A percentile compares a stretch with the other conserved stretches of the same genome.
Evolutionary conservation across 139 green algal species (phyloP).

Genomic region (Asterochloris erici): DNA sequence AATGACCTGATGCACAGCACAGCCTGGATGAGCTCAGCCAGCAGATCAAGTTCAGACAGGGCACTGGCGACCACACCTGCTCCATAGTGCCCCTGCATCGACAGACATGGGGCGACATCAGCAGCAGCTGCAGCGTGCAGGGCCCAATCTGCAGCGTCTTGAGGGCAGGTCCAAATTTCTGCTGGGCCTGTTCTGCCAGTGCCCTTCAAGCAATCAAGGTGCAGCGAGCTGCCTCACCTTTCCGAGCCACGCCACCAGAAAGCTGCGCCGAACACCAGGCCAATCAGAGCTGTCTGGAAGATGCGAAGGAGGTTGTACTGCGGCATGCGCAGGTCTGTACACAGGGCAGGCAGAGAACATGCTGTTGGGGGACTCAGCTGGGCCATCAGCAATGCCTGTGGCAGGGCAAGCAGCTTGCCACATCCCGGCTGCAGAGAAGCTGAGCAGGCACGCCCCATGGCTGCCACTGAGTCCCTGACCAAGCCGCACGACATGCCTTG

Average conservation of each 20-base stretch:
- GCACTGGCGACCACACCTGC: too few relatives aligned
- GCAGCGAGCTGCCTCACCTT: background rate
- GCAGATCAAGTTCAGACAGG: too few relatives aligned
- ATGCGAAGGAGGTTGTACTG: background rate
- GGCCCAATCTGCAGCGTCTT: too few relatives aligned
- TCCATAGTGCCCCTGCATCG: too few relatives aligned
- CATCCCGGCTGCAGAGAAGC: background rate
- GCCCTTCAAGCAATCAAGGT: background rate
- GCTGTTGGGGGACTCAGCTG: constrained; percentile 4
- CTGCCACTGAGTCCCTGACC: background rate
- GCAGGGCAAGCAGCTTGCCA: constrained; percentile 4
- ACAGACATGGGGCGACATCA: too few relatives aligned
- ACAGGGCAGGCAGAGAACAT: background rate
- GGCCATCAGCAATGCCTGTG: constrained; percentile 7
- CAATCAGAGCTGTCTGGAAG: background rate
- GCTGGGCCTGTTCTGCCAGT: too few relatives aligned
- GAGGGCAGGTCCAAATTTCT: too few relatives aligned
- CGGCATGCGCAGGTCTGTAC: constrained; percentile 13
- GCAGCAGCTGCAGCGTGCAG: too few relatives aligned
- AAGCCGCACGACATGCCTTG: constrained; percentile 12
- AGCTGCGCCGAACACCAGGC: background rate
- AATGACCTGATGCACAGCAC: too few relatives aligned
- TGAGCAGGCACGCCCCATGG: background rate
- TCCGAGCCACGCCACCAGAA: background rate
- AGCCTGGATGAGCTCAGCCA: too few relatives aligned